Conservation (phyloP, 1,139 yeast genomes). For the Yamadazyma diddensiae region DNA sequence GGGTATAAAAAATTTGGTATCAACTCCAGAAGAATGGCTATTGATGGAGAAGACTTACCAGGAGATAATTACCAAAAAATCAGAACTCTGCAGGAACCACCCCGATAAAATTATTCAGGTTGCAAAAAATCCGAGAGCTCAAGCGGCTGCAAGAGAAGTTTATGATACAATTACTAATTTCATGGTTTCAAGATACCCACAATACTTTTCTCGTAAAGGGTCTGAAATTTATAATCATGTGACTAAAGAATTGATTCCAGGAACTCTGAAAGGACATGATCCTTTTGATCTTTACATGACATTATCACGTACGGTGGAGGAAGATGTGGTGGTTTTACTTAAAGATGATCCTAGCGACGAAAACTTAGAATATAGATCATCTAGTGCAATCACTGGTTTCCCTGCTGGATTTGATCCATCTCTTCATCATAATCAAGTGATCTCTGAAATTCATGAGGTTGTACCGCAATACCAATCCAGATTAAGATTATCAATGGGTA, state of each 20-base stretch:
- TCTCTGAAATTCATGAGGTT: conserved; percentile 38
- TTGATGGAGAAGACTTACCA: conserved; percentile 36
- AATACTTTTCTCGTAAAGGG: conserved; percentile 22
- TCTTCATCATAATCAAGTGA: conserved; percentile 28
- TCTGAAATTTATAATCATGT: conserved; percentile 24
- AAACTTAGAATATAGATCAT: conserved; percentile 33
- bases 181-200: conserved; percentile 32
- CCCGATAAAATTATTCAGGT: conserved; percentile 24
- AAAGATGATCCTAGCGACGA: conserved; percentile 33
- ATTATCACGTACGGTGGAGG: conserved; percentile 35
- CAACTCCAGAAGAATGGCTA: conserved; percentile 35
- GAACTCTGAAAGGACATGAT: conserved; percentile 12
- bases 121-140: conserved; percentile 17
- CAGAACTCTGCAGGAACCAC: conserved; percentile 17
- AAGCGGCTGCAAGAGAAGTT: conserved; percentile 31
- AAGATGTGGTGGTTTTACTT: conserved; percentile 36
- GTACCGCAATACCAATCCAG: conserved; percentile 40
- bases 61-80: conserved; percentile 21
- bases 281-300: conserved; percentile 20
- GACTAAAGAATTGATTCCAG: conserved; percentile 27
- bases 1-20: conserved; percentile 31
- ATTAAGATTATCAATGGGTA: conserved; percentile 34
- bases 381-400: conserved; percentile 37
- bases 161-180: conserved; percentile 28
- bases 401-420: conserved; percentile 46